Conservation (phyloP, 371 early-diverging fungal genomes). For the Mortierella sp. region DNA sequence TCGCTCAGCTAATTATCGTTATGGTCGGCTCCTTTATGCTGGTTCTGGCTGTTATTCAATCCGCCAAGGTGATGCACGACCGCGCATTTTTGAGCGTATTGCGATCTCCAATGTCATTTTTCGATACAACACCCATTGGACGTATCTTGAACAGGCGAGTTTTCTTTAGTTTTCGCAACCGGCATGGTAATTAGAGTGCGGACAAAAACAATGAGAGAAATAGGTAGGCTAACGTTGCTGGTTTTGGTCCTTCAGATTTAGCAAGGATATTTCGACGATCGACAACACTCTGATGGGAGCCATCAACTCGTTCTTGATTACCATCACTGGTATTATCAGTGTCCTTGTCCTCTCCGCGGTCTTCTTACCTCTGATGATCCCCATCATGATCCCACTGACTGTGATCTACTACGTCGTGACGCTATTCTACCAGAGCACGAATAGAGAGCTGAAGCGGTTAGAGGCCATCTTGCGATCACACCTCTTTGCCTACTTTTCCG, state of each 20-base stretch:
- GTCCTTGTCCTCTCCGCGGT: constrained; percentile 60
- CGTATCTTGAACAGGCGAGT: constrained; percentile 73
- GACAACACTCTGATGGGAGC: constrained; percentile 71
- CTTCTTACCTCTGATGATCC: constrained; percentile 56
- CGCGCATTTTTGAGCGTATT: constrained; percentile 46
- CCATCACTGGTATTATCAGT: constrained; percentile 59
- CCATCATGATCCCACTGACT: constrained; percentile 15
- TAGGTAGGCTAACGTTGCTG: background rate
- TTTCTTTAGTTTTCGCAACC: background rate
- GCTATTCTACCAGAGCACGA: constrained; percentile 61
- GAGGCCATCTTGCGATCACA: constrained; percentile 68
- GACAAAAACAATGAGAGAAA: background rate
- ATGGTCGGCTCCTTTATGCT: constrained; percentile 34
- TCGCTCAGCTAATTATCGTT: constrained; percentile 27
- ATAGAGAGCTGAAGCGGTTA: constrained; percentile 80
- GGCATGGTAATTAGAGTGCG: too few species aligned
- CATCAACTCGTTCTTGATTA: constrained; percentile 62
- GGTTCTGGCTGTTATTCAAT: constrained; percentile 25
- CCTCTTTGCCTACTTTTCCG: constrained; percentile 64
- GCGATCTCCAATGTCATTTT: constrained; percentile 80
- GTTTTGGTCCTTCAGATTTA: constrained; percentile 59
- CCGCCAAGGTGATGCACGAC: constrained; percentile 34
- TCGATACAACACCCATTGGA: constrained; percentile 82
- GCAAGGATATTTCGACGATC: constrained; percentile 87
- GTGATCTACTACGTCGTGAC: constrained; percentile 50